Conservation (phyloP, 2,329 filamentous ascomycete genomes). For the Aspergillus pseudotamarii region DNA sequence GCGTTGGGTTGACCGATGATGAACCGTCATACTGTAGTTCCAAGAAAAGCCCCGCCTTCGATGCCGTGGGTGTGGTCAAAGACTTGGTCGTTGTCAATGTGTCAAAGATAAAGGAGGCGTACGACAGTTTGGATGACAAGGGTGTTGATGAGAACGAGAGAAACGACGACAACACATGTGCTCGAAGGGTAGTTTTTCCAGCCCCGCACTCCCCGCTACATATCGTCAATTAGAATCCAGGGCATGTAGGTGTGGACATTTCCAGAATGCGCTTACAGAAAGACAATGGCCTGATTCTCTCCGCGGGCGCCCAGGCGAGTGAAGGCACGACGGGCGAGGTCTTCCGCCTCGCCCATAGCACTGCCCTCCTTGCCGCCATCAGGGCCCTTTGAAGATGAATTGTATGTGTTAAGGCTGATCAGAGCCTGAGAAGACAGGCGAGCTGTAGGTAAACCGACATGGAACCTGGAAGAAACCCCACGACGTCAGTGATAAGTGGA, state of each 20-base stretch:
- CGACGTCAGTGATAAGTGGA: not conserved
- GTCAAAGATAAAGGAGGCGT: constrained; percentile 94
- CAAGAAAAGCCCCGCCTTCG: constrained; percentile 92
- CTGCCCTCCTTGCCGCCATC: constrained; percentile 92
- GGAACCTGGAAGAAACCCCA: constrained; percentile 69
- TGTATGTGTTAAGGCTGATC: constrained; percentile 93
- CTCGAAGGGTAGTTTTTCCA: constrained; percentile 92
- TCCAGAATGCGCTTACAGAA: constrained; percentile 68
- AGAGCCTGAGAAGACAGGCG: constrained; percentile 88
- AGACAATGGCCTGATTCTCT: constrained; percentile 91
- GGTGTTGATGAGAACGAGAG: constrained; percentile 90
- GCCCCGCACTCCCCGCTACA: constrained; percentile 89
- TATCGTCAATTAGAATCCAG: constrained; percentile 26
- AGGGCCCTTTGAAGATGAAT: constrained; percentile 80
- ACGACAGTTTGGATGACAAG: constrained; percentile 87
- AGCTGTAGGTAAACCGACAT: constrained; percentile 85
- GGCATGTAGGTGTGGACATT: not conserved
- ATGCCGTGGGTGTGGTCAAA: constrained; percentile 90
- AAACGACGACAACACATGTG: constrained; percentile 82
- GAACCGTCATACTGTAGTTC: constrained; percentile 96
- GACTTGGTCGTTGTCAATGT: constrained; percentile 96
- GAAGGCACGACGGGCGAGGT: constrained; percentile 84
- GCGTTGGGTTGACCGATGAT: constrained; percentile 77
- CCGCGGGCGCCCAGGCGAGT: constrained; percentile 81
- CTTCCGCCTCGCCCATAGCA: constrained; percentile 88